Evolutionary conservation across 2,329 filamentous ascomycete genomes (phyloP), one percentile per base, ranked within the genome.

Genomic region (Leptographium galeiforme): DNA sequence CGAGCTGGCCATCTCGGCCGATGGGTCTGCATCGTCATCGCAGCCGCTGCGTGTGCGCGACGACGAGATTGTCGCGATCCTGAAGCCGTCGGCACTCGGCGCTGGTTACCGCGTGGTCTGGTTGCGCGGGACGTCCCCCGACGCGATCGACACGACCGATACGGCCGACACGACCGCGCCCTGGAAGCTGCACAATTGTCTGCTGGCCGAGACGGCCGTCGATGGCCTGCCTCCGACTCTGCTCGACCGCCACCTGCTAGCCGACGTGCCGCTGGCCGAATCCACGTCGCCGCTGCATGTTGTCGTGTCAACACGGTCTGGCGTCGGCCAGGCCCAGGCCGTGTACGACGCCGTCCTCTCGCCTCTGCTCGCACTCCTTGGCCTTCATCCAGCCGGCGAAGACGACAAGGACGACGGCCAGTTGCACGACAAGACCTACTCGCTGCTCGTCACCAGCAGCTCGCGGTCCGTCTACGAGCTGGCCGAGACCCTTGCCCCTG

Each of bases 231-330:
- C 72, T 0, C 61, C 67, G 16, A 57, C 63, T 2, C 61, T 73
- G 2, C 61, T 72, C 6, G 60, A 66, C 16, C 60, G 60, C 7
- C 67, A 71, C 53, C 57, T 71, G 30, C 57, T 76, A 14, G 51
- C 55, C 5, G 58, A 59, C 4, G 55, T 72, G 8, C 76, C 77
- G 55, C 63, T 25, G 56, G 57, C 25, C 16, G 53, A 57, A 2
- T 44, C 52, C 12, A 56, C 51, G 32, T 61, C 59, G 13, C 57
- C 65, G 25, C 63, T 83, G n/a, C 75, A 87, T 60, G 71, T 89
- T 18, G 64, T 90, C 25, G 73, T 89, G 18, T 89, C 85, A 1
- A 81, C 76, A 0, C 70, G 71, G 19, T 87, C 86, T 0, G 86
- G 86, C 14, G 76, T 75, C 1, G 75, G 79, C 1, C 70, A 72